Evolutionary conservation across 2,329 filamentous ascomycete species (phyloP).

Genomic region (Fusarium anthophilum): DNA sequence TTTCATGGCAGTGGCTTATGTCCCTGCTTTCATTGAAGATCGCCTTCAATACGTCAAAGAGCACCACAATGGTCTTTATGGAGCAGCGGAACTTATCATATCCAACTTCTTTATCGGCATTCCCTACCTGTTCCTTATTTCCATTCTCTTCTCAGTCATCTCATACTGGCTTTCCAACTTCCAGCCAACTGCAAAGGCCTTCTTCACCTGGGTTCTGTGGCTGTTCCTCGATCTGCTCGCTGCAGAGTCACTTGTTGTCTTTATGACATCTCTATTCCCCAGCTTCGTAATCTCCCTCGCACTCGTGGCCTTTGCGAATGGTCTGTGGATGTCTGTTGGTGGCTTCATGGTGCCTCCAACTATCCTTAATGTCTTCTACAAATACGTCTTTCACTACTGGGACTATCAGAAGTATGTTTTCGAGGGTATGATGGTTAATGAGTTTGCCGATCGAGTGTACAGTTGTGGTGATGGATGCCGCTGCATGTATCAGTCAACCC

Average conservation of each 20-base stretch:
- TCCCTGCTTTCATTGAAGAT: slow-evolving; percentile 80
- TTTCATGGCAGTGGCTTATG: slow-evolving; percentile 86
- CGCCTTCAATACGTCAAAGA: slow-evolving; percentile 61
- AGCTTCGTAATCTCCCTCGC: slow-evolving; percentile 84
- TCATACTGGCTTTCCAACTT: slow-evolving; percentile 86
- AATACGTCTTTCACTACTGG: slow-evolving; percentile 88
- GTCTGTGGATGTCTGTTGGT: slow-evolving; percentile 87
- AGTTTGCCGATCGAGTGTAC: slow-evolving; percentile 75
- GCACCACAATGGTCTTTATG: slow-evolving; percentile 82
- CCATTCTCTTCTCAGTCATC: slow-evolving; percentile 77
- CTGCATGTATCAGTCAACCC: slow-evolving; percentile 76
- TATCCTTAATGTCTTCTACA: slow-evolving; percentile 83
- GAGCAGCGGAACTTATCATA: slow-evolving; percentile 75
- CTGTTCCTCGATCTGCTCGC: slow-evolving; percentile 85
- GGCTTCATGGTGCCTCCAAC: slow-evolving; percentile 81
- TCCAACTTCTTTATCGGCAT: slow-evolving; percentile 86
- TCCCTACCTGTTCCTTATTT: slow-evolving; percentile 82
- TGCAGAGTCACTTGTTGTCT: slow-evolving; percentile 82
- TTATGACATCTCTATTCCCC: slow-evolving; percentile 77
- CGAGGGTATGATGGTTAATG: slow-evolving; percentile 93
- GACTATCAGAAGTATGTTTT: slow-evolving; percentile 90
- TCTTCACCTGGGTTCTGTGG: slow-evolving; percentile 85
- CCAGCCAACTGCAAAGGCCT: slow-evolving; percentile 69
- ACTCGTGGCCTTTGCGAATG: slow-evolving; percentile 85
- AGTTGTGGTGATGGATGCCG: slow-evolving; percentile 57